Evolutionary conservation across 768 basidiomycete species (phyloP).

Genomic region (Termitomyces heimii): DNA sequence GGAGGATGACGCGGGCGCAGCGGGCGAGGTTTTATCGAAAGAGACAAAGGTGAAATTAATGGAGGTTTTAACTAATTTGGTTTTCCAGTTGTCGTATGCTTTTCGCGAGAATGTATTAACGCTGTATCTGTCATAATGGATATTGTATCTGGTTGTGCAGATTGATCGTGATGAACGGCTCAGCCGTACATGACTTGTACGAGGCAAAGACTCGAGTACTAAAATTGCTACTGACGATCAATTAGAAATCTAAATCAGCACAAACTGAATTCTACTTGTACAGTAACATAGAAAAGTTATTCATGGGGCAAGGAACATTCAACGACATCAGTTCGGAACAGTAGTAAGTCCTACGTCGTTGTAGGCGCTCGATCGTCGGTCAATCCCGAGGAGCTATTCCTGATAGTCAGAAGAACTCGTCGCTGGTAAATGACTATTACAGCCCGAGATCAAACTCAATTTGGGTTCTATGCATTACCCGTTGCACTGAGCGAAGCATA

Average conservation of each 20-base stretch:
- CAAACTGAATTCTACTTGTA: not conserved
- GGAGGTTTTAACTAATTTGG: not conserved
- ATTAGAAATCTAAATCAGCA: accelerated
- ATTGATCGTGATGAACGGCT: not conserved
- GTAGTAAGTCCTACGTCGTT: not conserved
- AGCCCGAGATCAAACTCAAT: not conserved
- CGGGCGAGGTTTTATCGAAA: not conserved
- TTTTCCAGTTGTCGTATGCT: not conserved
- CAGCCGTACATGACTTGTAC: not conserved
- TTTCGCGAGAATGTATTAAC: not conserved
- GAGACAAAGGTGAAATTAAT: not conserved
- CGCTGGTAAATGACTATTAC: not conserved
- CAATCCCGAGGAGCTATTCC: not conserved
- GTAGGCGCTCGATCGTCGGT: not conserved
- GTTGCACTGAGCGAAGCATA: not conserved
- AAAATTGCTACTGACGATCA: not conserved
- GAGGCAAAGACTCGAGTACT: not conserved
- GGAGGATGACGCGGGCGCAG: not conserved
- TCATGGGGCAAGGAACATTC: not conserved
- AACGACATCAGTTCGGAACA: not conserved
- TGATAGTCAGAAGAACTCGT: not conserved
- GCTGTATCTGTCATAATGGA: not conserved
- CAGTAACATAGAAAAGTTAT: not conserved
- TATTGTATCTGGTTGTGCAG: not conserved
- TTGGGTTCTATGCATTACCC: not conserved